Evolutionary conservation across 495 filamentous ascomycete species (phyloP), one percentile per base, ranked within the genome.

Genomic region (Neohortaea acidophila): DNA sequence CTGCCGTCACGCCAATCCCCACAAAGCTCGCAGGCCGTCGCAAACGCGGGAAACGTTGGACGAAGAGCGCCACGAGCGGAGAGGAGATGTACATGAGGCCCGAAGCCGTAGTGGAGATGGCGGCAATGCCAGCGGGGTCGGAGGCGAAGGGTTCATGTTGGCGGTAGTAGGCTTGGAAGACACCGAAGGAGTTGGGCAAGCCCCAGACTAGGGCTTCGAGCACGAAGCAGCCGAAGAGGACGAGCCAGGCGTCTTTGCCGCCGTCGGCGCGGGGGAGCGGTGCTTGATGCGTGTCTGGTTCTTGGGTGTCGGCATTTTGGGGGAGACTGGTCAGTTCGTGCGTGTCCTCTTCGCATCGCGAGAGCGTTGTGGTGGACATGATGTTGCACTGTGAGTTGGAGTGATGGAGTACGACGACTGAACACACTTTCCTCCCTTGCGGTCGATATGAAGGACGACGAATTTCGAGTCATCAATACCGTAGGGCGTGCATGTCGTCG

Each of bases 151-250:
- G 65, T 50, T 55, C 39, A 48, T 69, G 60, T 11, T 56, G 60
- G 27, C 41, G 55, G 43, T 72, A 77, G 49, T 75, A 74, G 17
- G 65, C 60, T 44, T 75, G 68, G 46, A 76, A 75, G 9, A 76
- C 53, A 22, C 73, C 73, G 39, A 67, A 81, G 0, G 71, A 64
- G 44, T 70, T 74, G 2, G 74, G 65, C 51, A 80, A 80, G 21
- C 77, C 74, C 26, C 75, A 81, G 17, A 77, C 59, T 9, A 80
- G 53, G n/a, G 61, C 68, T 47, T 82, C 76, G 20, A 81, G 57
- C 37, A 72, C 53, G 53, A 80, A 80, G 45, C 67, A 66, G 3
- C 67, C 71, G 1, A 64, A 58, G 0, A 84, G 61, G 43, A 76
- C 77, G 0, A 77, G 59, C 70, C 71, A 82, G 10, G 79, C 77